Evolutionary conservation across 1,139 yeast species (phyloP).

Genomic region (Candida gigantensis): DNA sequence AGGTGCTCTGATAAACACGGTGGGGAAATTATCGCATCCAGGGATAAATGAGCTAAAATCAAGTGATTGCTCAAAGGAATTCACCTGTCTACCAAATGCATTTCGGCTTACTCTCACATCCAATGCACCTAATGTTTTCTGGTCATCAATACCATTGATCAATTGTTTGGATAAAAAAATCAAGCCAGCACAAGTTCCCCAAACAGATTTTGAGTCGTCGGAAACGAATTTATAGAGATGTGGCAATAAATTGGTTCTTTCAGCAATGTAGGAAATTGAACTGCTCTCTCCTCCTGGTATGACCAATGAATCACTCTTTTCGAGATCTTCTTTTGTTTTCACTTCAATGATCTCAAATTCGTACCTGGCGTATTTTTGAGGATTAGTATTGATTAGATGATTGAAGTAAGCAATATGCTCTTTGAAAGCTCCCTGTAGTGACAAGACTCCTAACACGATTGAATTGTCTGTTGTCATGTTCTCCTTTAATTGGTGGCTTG

Average conservation of each 20-base stretch:
- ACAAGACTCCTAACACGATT: slow-evolving; percentile 63
- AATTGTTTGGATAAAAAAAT: slow-evolving; percentile 64
- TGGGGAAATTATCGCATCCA: slow-evolving; percentile 45
- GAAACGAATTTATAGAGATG: slow-evolving; percentile 57
- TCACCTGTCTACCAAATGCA: slow-evolving; percentile 79
- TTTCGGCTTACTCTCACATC: slow-evolving; percentile 67
- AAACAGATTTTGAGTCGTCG: slow-evolving; percentile 52
- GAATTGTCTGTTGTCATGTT: slow-evolving; percentile 18
- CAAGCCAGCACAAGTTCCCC: slow-evolving; percentile 91
- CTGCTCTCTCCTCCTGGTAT: slow-evolving; percentile 88
- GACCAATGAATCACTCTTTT: slow-evolving; percentile 57
- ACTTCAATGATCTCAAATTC: slow-evolving; percentile 48
- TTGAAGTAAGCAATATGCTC: slow-evolving; percentile 66
- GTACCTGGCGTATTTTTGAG: slow-evolving; percentile 18
- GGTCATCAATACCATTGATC: slow-evolving; percentile 57
- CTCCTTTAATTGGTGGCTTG: not conserved
- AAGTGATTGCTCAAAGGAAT: slow-evolving; percentile 57
- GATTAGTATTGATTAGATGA: slow-evolving; percentile 30
- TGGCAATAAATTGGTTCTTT: slow-evolving; percentile 57
- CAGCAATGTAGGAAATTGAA: slow-evolving; percentile 71
- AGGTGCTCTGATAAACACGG: slow-evolving; percentile 80
- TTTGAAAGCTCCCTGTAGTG: slow-evolving; percentile 78
- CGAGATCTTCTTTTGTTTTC: slow-evolving; percentile 51
- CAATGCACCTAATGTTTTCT: slow-evolving; percentile 64
- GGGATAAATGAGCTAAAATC: slow-evolving; percentile 51